A percentile compares a stretch with the other conserved stretches of the same genome.
Conservation (phyloP, 257 asterid genomes). For the Nyctanthes arbortristis region DNA sequence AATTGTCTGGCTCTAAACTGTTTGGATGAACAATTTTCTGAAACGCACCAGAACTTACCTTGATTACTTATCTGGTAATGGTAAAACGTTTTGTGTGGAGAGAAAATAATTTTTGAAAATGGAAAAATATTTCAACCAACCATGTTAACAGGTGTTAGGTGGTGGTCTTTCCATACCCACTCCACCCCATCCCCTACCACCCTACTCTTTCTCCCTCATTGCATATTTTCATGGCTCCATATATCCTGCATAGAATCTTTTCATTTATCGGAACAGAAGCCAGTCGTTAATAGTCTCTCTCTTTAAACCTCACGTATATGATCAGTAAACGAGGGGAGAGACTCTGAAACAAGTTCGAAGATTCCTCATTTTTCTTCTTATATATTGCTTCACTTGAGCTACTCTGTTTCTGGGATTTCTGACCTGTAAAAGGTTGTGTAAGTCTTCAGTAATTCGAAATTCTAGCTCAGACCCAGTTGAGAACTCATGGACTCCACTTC, state of each 20-base stretch:
- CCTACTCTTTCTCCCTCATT: slow-evolving; percentile 9
- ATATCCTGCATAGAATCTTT: slow-evolving; percentile 22
- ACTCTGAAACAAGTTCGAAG: slow-evolving; percentile 3
- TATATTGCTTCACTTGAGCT: too few species aligned
- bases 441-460: slow-evolving; percentile 5
- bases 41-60: too few species aligned
- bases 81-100: too few species aligned
- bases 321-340: slow-evolving; percentile 23
- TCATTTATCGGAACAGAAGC: slow-evolving; percentile 20
- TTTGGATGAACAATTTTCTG: too few species aligned
- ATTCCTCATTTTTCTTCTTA: not conserved
- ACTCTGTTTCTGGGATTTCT: not conserved
- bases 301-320: slow-evolving; percentile 14
- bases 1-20: too few species aligned
- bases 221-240: not conserved
- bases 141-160: slow-evolving; percentile 49
- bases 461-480: slow-evolving; percentile 17
- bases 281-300: slow-evolving; percentile 27
- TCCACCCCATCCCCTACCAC: not conserved
- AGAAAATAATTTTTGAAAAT: too few species aligned
- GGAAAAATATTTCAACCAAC: slow-evolving; percentile 17
- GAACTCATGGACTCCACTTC: slow-evolving; percentile 48
- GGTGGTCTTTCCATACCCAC: slow-evolving; percentile 8
- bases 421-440: slow-evolving; percentile 1
- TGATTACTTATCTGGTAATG: too few species aligned